Base-by-base conservation (phyloP, 257 asterid genomes). In the Coffea eugenioides region DNA sequence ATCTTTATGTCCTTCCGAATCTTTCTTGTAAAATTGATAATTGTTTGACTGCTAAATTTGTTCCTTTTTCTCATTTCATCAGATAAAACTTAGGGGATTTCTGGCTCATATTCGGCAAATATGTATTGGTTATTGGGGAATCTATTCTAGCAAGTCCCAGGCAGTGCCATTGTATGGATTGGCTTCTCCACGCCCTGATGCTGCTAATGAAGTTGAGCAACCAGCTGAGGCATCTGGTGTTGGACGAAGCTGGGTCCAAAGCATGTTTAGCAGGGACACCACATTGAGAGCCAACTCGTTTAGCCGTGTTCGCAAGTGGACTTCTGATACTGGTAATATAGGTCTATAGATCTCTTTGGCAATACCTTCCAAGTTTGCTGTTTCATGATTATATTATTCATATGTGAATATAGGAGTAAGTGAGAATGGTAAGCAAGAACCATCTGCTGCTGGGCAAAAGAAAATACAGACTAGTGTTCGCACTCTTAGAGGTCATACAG, bases 181-280 rank as follows among this genome's bases (percentile, higher is more conserved):
- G 82, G 88, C 95, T 82, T 93, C 97, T 81, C 98, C 97, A 79
- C 94, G 94, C 74, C 90, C 95, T 76, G 97, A 91, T 86, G 84
- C 89, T 77, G 87, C 86, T 14, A 85, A 83, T 81, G 92, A 84
- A 85, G 79, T 85, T 67, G 91, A 93, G 77, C 95, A 89, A 84
- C 90, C 94, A 51, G 85, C 97, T 67, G 98, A 94, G 89, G 98
- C 91, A 76, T 86, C 97, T 81, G 97, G 86, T 81, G 90, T 88
- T 73, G 98, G 98, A 82, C 90, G 98, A 87, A 94, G 97, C 88
- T 93, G 98, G 98, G 98, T 94, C 45, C 98, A 94, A 84, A 94
- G 98, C 92, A 94, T 94, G 98, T 94, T 94, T 87, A 94, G 96
- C 88, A 86, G 97, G 82, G 98, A 94, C 72, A 77, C 88, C 46